phyloP scores from a whole-genome alignment of 129 eudicot species.

The Kitagawia praeruptora region DNA sequence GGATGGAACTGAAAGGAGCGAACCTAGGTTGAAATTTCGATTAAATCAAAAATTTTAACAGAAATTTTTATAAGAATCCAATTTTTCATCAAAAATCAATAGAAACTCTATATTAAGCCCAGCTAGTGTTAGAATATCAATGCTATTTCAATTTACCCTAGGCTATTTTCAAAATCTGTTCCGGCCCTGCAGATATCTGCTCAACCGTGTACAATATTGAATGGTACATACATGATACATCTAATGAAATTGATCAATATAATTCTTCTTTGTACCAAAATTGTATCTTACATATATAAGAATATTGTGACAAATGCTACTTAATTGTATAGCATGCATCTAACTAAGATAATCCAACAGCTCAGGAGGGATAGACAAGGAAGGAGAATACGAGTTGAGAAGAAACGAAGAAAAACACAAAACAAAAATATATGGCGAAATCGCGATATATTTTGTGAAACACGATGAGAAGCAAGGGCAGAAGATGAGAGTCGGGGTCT shows the following conservation, averaged over 20 bases:
- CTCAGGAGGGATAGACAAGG: conserved; percentile 99
- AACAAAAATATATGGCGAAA: conserved; percentile 5
- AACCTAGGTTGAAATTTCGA: too few relatives aligned
- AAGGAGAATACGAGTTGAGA: conserved; percentile 69
- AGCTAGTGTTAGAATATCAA: too few relatives aligned
- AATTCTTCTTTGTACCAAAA: neutral
- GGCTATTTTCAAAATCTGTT: too few relatives aligned
- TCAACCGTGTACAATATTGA: neutral
- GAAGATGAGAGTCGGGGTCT: conserved; percentile 36
- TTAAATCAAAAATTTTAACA: too few relatives aligned
- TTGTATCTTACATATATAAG: neutral
- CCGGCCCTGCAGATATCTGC: neutral
- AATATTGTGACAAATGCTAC: neutral
- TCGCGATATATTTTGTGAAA: conserved; percentile 20
- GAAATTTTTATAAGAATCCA: too few relatives aligned
- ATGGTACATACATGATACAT: neutral
- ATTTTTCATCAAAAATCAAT: too few relatives aligned
- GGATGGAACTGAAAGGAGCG: too few relatives aligned
- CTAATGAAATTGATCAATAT: neutral
- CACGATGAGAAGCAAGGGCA: conserved; percentile 2
- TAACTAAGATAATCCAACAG: conserved; percentile 25
- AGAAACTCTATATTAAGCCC: too few relatives aligned
- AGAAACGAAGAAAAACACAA: conserved; percentile 24
- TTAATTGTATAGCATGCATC: neutral
- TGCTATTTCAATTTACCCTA: too few relatives aligned